A percentile compares a stretch with the other conserved stretches of the same genome.
Conservation (phyloP, 169 alveolate genomes). For the Pseudocohnilembus persalinus region DNA sequence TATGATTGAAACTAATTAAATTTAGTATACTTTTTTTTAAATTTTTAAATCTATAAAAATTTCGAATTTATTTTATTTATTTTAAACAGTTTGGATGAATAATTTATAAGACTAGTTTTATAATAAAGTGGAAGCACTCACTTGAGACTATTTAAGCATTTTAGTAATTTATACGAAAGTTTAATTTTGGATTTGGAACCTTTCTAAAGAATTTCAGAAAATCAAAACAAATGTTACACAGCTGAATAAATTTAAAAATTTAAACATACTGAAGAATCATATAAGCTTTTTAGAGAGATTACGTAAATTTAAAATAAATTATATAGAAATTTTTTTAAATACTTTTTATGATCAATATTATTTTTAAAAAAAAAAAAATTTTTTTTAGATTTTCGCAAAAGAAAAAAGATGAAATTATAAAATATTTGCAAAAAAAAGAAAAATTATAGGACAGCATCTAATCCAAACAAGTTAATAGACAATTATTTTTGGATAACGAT, state of each 20-base stretch:
- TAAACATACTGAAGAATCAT: constrained; percentile 16
- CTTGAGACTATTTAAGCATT: constrained; percentile 18
- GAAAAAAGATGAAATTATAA: neutral
- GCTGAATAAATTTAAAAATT: constrained; percentile 21
- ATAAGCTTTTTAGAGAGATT: constrained; percentile 29
- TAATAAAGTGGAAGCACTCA: constrained; percentile 1
- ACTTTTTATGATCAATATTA: too few species aligned
- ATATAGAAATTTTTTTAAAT: too few species aligned
- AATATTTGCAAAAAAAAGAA: neutral
- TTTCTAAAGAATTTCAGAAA: constrained; percentile 12
- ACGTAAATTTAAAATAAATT: constrained; percentile 10
- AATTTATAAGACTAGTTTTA: neutral
- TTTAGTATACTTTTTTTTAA: neutral
- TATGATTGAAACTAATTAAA: too few species aligned
- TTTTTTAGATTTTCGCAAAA: neutral
- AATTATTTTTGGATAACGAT: too few species aligned
- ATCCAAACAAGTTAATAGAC: too few species aligned
- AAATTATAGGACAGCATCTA: neutral
- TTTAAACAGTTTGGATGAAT: neutral
- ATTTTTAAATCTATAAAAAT: too few species aligned
- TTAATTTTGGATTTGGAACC: constrained; percentile 36
- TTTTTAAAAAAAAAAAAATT: too few species aligned
- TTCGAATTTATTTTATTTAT: neutral
- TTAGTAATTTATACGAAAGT: constrained; percentile 29
- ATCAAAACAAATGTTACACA: constrained; percentile 20